Percentiles rank a stretch among this genome's conserved stretches.
phyloP scores from a whole-genome alignment of 2,329 filamentous ascomycete genomes.

The Botrytis porri region DNA sequence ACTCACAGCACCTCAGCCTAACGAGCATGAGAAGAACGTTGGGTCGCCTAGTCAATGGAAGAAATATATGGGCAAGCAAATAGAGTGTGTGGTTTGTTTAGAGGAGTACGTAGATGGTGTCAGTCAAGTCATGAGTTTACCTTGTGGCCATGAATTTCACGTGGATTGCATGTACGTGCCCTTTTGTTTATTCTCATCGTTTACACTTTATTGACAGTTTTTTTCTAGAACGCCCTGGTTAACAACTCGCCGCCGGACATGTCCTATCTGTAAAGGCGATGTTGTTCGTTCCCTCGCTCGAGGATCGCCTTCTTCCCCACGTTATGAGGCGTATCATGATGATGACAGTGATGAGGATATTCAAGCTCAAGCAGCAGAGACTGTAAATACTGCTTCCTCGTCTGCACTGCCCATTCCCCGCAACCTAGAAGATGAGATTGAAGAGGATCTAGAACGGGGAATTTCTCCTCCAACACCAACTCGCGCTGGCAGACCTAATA shows the following conservation, averaged over 20 bases:
- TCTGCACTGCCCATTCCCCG: constrained; percentile 37
- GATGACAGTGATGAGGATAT: constrained; percentile 45
- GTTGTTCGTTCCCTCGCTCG: constrained; percentile 71
- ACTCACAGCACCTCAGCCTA: constrained; percentile 25
- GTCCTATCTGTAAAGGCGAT: constrained; percentile 97
- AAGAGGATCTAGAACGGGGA: constrained; percentile 33
- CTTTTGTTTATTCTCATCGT: constrained; percentile 16
- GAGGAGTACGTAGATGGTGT: constrained; percentile 96
- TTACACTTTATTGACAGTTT: constrained; percentile 20
- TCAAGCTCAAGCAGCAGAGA: constrained; percentile 45
- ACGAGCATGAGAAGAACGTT: constrained; percentile 48
- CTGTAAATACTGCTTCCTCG: constrained; percentile 47
- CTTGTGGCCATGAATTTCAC: constrained; percentile 97
- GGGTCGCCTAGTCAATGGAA: constrained; percentile 55
- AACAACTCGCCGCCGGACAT: constrained; percentile 91
- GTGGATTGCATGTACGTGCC: constrained; percentile 91
- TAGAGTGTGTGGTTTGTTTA: constrained; percentile 93
- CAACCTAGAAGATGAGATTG: constrained; percentile 22
- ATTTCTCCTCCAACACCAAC: constrained; percentile 24
- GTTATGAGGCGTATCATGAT: constrained; percentile 40
- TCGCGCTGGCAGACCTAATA: constrained; percentile 3
- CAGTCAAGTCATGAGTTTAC: constrained; percentile 92
- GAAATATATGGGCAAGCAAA: constrained; percentile 64
- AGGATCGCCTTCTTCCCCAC: constrained; percentile 34
- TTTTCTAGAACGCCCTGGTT: constrained; percentile 82